Evolutionary conservation across 768 basidiomycete species (phyloP), one percentile per base, ranked within the genome.

Genomic region (Termitomyces sp.): DNA sequence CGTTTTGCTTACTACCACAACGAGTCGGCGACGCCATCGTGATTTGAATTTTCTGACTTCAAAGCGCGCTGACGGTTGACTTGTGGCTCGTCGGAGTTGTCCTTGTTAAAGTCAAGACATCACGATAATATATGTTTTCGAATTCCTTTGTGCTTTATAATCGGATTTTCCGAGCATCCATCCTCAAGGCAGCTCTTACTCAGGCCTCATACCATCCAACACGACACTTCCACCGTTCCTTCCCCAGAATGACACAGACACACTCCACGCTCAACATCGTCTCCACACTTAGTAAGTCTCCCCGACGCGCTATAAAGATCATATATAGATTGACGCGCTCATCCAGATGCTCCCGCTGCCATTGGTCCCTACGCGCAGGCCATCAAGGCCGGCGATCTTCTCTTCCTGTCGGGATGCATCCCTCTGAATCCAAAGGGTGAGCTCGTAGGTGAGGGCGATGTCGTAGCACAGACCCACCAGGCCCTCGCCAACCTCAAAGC

Each of bases 341-440:
- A 40, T 58, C 30, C 68, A 92, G 91, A 80, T 66, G 91, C 91
- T 5, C 84, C 91, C 1, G 79, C 84, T 18, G 91, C 91, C 0
- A 84, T 93, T 59, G 92, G 92, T 0, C 94, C 94, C 33, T 96
- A 96, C 75, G 86, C 85, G 1, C 91, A 96, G 76, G 95, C 87
- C 4, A 83, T 95, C 74, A 90, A 89, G 68, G 81, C 82, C 52
- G 90, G 90, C 51, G 85, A 91, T 64, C 81, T 94, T 58, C 83
- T 98, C 63, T 99, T 96, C 75, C 80, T 86, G 45, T 95, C 93
- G 2, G 96, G 96, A 47, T 90, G 87, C 69, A 89, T 98, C 66
- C 89, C 93, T 2, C 77, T 97, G 56, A 83, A 90, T 67, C 90
- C 94, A 32, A 85, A 85, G 13, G 86, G 84, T 73, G 76, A 86